These are phyloP conservation scores for Talaromyces sp. DNA, from an alignment of 2,329 filamentous ascomycete species.

Conservation along the genomic window DNA sequence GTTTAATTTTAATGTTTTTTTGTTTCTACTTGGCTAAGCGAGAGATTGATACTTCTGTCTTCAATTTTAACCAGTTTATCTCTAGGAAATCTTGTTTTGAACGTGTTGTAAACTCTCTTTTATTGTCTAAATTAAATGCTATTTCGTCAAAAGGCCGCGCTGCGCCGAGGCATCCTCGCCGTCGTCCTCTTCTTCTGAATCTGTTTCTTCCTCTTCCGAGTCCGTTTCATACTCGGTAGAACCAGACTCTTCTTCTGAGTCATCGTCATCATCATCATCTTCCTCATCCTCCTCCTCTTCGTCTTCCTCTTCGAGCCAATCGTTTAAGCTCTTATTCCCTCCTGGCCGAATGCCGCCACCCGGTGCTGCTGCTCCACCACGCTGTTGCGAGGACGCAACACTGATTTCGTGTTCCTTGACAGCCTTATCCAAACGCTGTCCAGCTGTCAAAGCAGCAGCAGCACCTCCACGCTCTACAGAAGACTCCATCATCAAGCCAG, in stretches of 20 bases:
- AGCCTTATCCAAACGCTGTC: slow-evolving; percentile 38
- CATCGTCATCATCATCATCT: slow-evolving; percentile 46
- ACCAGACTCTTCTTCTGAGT: slow-evolving; percentile 39
- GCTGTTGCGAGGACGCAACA: slow-evolving; percentile 17
- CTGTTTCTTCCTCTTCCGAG: slow-evolving; percentile 31
- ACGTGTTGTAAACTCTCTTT: neutral
- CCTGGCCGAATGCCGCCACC: slow-evolving; percentile 48
- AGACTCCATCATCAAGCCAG: slow-evolving; percentile 38
- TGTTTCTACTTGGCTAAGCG: neutral
- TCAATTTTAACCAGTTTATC: neutral
- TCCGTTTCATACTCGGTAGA: slow-evolving; percentile 44
- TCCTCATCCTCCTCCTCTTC: slow-evolving; percentile 46
- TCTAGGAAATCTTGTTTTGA: no score
- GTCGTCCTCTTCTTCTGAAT: slow-evolving; percentile 32
- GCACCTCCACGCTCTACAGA: neutral
- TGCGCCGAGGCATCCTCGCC: slow-evolving; percentile 22
- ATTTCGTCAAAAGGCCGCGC: slow-evolving; percentile 38
- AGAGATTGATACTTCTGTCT: neutral
- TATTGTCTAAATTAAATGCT: slow-evolving; percentile 1
- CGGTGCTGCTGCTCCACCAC: slow-evolving; percentile 17
- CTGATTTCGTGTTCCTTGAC: slow-evolving; percentile 37
- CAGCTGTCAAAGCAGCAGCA: slow-evolving; percentile 32
- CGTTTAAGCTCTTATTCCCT: slow-evolving; percentile 69
- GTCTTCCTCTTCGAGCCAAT: slow-evolving; percentile 69
- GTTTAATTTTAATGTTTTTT: neutral